phyloP scores from a whole-genome alignment of 1,284 basidiomycete genomes.

The Pseudozyma tsukubaensis region DNA sequence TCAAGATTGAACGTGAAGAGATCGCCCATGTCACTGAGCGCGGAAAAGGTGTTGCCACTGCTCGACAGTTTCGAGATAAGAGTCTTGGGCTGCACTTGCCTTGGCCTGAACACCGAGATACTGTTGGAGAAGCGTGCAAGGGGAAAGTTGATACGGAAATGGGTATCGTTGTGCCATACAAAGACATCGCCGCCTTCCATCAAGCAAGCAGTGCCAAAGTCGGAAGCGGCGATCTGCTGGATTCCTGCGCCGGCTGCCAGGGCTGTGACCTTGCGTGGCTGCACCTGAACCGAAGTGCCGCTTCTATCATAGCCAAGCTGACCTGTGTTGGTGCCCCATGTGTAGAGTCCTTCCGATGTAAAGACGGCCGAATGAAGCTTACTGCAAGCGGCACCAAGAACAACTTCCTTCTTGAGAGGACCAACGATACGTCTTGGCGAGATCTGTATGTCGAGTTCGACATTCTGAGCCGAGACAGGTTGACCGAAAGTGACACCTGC shows the following conservation, averaged over 20 bases:
- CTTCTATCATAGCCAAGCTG: constrained; percentile 79
- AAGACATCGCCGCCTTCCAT: constrained; percentile 81
- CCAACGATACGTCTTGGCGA: constrained; percentile 82
- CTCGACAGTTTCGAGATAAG: constrained; percentile 84
- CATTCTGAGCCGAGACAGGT: constrained; percentile 17
- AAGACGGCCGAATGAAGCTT: constrained; percentile 90
- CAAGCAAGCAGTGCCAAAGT: constrained; percentile 84
- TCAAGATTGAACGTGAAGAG: constrained; percentile 82
- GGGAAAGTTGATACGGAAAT: constrained; percentile 76
- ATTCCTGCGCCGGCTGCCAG: constrained; percentile 66
- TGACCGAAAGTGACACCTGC: constrained; percentile 61
- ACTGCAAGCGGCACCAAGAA: constrained; percentile 86
- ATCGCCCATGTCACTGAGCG: constrained; percentile 87
- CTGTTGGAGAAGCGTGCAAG: constrained; percentile 68
- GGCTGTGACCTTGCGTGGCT: constrained; percentile 82
- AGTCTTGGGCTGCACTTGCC: constrained; percentile 61
- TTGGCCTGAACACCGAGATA: constrained; percentile 73
- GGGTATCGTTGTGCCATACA: constrained; percentile 81
- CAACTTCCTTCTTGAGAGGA: constrained; percentile 81
- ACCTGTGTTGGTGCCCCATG: constrained; percentile 95
- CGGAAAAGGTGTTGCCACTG: constrained; percentile 85
- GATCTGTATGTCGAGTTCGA: constrained; percentile 74
- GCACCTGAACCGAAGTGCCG: constrained; percentile 80
- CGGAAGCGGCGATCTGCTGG: constrained; percentile 70
- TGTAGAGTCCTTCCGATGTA: constrained; percentile 84